Base-by-base conservation (phyloP, 768 basidiomycete species). In the Coprinopsis strossmayeri region DNA sequence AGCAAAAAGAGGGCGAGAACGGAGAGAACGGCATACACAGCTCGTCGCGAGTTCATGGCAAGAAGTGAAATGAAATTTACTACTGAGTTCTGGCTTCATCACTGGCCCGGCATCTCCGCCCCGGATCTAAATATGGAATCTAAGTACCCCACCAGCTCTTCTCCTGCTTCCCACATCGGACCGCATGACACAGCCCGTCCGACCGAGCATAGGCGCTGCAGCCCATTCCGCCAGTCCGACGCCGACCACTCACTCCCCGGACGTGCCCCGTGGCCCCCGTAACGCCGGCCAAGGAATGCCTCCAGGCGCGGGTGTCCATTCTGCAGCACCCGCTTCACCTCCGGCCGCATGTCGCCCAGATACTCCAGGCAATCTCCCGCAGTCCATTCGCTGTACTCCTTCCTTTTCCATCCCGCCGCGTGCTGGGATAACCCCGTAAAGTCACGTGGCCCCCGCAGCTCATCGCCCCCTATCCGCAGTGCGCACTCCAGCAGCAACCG, bases 231-330 rank as follows among this genome's bases (percentile, higher is more conserved):
- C 87, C 88, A 91, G 56, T 82, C 84, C 45, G 71, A 66, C 39
- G 76, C 68, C 11, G 82, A 71, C 87, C 87, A 91, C 53, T 90
- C 84, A 57, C 80, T 76, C 1, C 88, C 88, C n/a, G 76, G 65
- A 39, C 85, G 74, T 13, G 77, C 76, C 0, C 84, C 84, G 24
- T 51, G 63, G 18, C 65, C 66, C 28, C 64, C 59, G 52, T 76
- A 71, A 34, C 80, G 73, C 40, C 65, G 65, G 46, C 63, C 71
- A 45, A 63, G 63, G 60, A 85, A 86, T 27, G 68, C 65, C 23
- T 72, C 72, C 35, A 81, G 62, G 20, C 71, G 65, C 4, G 82
- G 80, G 28, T 68, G 71, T 12, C 50, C 42, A 53, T 46, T 37
- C 32, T 24, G 32, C 45, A 52, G 12, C 59, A 52, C 3, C 24